Conservation (phyloP, 2,329 filamentous ascomycete genomes). For the Gyromitra esculenta region DNA sequence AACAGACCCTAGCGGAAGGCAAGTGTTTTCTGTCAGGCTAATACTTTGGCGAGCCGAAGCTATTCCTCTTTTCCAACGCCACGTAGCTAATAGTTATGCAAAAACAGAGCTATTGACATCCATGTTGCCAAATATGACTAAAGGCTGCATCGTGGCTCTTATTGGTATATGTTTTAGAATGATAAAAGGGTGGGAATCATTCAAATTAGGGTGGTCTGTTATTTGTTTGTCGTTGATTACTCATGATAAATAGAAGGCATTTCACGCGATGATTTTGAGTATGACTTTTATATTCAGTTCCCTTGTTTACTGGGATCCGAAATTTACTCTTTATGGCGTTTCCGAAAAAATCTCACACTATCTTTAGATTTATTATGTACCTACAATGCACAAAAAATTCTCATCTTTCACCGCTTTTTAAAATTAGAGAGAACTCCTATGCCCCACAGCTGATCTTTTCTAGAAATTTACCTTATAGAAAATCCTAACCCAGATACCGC, state of each 20-base stretch:
- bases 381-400: no score
- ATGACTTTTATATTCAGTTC: background rate
- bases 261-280: no score
- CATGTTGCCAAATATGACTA: slow-evolving; percentile 77
- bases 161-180: background rate
- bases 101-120: slow-evolving; percentile 74
- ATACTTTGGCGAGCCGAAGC: background rate
- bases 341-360: background rate
- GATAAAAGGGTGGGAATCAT: background rate
- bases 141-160: slow-evolving; percentile 41
- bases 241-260: background rate
- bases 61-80: background rate
- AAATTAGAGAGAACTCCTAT: no score
- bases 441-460: no score
- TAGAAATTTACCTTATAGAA: no score
- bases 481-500: no score
- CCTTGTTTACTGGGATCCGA: background rate
- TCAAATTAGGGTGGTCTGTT: background rate
- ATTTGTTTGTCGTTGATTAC: background rate
- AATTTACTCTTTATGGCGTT: background rate
- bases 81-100: slow-evolving; percentile 7
- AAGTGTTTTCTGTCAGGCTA: background rate
- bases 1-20: slow-evolving; percentile 88
- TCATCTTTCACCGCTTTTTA: no score
- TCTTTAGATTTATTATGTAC: no score